Evolutionary conservation across 1,284 basidiomycete genomes (phyloP).

Genomic region (Irpex sp.): DNA sequence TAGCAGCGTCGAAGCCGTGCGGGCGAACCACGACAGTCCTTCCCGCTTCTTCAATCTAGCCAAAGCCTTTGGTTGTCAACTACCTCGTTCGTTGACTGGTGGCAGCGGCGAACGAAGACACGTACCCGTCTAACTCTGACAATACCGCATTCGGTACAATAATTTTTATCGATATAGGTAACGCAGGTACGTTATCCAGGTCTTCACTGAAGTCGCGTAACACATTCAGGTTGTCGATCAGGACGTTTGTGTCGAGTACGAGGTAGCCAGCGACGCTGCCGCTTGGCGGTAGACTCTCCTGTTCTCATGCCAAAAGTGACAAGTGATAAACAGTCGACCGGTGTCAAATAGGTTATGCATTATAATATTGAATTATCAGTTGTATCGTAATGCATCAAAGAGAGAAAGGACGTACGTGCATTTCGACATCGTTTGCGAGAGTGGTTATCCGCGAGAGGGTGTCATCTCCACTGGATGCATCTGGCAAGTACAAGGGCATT

Average conservation of each 20-base stretch:
- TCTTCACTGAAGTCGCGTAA: conserved; percentile 63
- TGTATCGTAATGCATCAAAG: neutral
- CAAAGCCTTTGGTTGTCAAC: neutral
- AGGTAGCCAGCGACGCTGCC: conserved; percentile 33
- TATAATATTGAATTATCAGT: too few relatives aligned
- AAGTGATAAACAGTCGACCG: neutral
- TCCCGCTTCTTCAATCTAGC: conserved; percentile 61
- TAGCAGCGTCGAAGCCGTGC: conserved; percentile 69
- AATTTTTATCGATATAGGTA: conserved; percentile 54
- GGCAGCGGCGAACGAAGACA: neutral
- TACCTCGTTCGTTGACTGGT: neutral
- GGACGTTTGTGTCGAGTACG: conserved; percentile 71
- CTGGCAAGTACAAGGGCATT: neutral
- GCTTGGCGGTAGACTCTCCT: neutral
- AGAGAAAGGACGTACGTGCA: conserved; percentile 7
- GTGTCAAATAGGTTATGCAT: neutral
- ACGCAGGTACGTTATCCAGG: conserved; percentile 38
- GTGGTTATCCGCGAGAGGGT: conserved; percentile 8
- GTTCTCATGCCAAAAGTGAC: neutral
- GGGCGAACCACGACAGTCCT: conserved; percentile 59
- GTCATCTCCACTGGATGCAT: conserved; percentile 4
- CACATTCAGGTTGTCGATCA: conserved; percentile 60
- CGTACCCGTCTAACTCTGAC: conserved; percentile 69
- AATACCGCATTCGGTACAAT: conserved; percentile 71
- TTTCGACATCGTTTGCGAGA: conserved; percentile 13